phyloP scores from a whole-genome alignment of 352 stramenopile species.

The Globisporangium acanthophoron region DNA sequence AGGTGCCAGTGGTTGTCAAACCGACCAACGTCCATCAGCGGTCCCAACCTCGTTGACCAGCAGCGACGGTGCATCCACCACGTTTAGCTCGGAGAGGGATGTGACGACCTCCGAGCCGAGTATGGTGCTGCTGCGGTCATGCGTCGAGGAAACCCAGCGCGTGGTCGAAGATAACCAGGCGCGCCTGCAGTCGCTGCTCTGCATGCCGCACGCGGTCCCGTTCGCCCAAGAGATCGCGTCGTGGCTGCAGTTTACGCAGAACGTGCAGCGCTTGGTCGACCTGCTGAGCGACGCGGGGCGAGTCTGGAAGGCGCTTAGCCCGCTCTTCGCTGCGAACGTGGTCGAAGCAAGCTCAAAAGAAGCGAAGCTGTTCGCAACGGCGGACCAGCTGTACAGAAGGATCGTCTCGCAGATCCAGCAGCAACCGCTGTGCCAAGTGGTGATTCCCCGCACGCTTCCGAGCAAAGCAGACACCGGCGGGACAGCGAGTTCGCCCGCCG shows the following conservation, averaged over 20 bases:
- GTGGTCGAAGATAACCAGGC: conserved; percentile 60
- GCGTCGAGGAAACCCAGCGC: conserved; percentile 34
- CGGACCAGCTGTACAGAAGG: conserved; percentile 33
- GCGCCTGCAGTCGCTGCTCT: conserved; percentile 42
- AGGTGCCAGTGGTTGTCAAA: background rate
- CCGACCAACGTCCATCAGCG: too few relatives aligned
- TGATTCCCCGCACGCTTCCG: conserved; percentile 16
- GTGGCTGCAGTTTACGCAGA: conserved; percentile 48
- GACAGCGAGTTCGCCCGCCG: background rate
- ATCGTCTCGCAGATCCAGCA: conserved; percentile 20
- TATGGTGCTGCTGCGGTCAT: conserved; percentile 24
- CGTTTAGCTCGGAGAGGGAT: background rate
- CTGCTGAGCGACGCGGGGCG: conserved; percentile 33
- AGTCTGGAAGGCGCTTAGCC: conserved; percentile 40
- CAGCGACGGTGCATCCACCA: background rate
- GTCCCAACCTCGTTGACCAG: background rate
- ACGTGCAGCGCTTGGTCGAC: conserved; percentile 31
- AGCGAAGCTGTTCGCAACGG: conserved; percentile 30
- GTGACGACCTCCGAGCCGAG: background rate
- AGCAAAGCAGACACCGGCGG: background rate
- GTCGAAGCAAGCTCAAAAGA: conserved; percentile 41
- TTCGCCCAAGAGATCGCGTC: conserved; percentile 38
- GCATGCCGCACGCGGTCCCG: conserved; percentile 32
- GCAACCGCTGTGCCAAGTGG: conserved; percentile 27
- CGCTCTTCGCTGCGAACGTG: conserved; percentile 46